These are phyloP conservation scores for Naganishia kalamii DNA, from an alignment of 768 basidiomycete genomes.

Conservation along the genomic window DNA sequence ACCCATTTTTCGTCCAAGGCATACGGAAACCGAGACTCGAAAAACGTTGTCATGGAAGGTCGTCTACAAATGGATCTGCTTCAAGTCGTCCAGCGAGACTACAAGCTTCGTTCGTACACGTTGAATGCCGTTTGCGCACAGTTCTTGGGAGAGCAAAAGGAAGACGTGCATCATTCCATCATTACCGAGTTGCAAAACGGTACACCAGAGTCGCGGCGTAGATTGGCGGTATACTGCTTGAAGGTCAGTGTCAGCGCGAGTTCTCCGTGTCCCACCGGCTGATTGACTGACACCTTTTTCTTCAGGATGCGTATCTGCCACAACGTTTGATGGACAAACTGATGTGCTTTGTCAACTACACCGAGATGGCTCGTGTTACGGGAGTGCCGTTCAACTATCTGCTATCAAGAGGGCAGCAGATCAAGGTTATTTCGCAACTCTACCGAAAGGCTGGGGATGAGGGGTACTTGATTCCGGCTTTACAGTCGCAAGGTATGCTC, in stretches of 20 bases:
- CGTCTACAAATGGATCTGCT: constrained; percentile 90
- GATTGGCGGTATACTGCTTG: constrained; percentile 93
- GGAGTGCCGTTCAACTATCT: constrained; percentile 99
- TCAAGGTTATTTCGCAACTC: constrained; percentile 95
- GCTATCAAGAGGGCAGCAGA: constrained; percentile 88
- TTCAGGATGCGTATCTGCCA: constrained; percentile 92
- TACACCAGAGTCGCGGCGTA: constrained; percentile 81
- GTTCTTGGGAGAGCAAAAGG: constrained; percentile 97
- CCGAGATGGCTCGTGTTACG: constrained; percentile 98
- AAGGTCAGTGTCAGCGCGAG: constrained; percentile 56
- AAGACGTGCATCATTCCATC: constrained; percentile 96
- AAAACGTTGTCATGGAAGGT: constrained; percentile 83
- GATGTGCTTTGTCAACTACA: constrained; percentile 98
- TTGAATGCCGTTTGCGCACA: constrained; percentile 97
- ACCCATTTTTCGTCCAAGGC: constrained; percentile 98
- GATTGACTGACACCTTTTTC: too few relatives aligned
- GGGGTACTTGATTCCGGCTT: constrained; percentile 77
- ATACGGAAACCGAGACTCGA: constrained; percentile 93
- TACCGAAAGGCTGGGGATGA: constrained; percentile 87
- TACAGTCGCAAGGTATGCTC: constrained; percentile 72
- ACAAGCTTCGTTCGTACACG: constrained; percentile 93
- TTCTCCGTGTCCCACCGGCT: not conserved
- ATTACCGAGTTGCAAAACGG: constrained; percentile 98
- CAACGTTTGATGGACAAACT: constrained; percentile 93
- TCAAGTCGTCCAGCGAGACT: constrained; percentile 97